These are phyloP conservation scores for Telfairia occidentalis DNA, from an alignment of 331 rosid species.

Conservation along the genomic window DNA sequence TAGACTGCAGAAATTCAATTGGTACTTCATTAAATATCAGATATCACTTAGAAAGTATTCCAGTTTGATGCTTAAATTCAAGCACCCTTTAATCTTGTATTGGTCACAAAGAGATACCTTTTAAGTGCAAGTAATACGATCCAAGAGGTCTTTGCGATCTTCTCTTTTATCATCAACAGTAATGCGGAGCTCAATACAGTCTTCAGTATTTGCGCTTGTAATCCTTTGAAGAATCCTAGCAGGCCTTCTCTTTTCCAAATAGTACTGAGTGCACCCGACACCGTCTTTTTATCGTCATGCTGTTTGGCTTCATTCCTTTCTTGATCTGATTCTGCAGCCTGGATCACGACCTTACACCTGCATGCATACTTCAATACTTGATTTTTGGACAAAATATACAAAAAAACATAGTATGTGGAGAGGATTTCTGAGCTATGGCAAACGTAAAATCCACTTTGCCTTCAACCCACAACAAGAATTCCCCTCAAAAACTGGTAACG, in stretches of 20 bases:
- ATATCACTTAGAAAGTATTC: neutral
- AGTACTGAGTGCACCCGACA: slow-evolving; percentile 60
- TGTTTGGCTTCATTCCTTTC: slow-evolving; percentile 28
- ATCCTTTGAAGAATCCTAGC: slow-evolving; percentile 81
- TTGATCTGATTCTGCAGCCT: slow-evolving; percentile 62
- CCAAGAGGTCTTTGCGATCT: slow-evolving; percentile 76
- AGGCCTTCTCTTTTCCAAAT: slow-evolving; percentile 78
- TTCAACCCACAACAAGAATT: neutral
- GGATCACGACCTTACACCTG: slow-evolving; percentile 90
- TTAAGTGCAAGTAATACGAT: slow-evolving; percentile 46
- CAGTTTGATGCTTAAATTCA: slow-evolving; percentile 6
- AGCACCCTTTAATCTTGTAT: slow-evolving; percentile 41
- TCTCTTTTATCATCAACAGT: slow-evolving; percentile 85
- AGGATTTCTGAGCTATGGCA: neutral
- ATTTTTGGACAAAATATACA: neutral
- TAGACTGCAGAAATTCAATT: neutral
- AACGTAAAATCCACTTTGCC: neutral
- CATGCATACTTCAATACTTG: slow-evolving; percentile 17
- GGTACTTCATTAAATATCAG: neutral
- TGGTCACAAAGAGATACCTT: slow-evolving; percentile 37
- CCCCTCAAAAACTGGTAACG: neutral
- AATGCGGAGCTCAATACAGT: slow-evolving; percentile 86
- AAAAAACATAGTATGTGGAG: neutral
- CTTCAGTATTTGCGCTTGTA: slow-evolving; percentile 80
- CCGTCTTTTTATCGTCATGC: slow-evolving; percentile 39